Evolutionary conservation across 2,329 filamentous ascomycete species (phyloP), one percentile per base, ranked within the genome.

Genomic region (Aspergillus spinulosporus): DNA sequence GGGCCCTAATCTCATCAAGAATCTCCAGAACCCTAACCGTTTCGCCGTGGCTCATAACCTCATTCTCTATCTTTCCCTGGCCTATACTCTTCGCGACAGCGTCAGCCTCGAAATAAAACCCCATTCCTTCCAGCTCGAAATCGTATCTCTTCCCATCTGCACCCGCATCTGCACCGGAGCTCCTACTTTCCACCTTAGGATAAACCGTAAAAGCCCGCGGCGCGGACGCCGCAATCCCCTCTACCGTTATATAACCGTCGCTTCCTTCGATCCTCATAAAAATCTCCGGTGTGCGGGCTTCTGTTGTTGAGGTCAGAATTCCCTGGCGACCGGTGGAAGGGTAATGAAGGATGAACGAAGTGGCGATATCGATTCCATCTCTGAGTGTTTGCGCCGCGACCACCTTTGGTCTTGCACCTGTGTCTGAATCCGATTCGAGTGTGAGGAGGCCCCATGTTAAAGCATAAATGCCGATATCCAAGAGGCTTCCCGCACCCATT

Each of bases 401-500:
- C 5, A 51, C 28, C 0, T n/a, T n/a, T 7, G 39, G 37, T 12
- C 11, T 34, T 12, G 44, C 32, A 12, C 32, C 31, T 34, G 31
- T 34, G 31, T 12, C 3, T 36, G 32, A 29, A 15, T 34, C 28
- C n/a, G 31, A 48, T n/a, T 49, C 42, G n/a, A 43, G 34, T 5
- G 32, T 32, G 4, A 46, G 15, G 12, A 36, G 5, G 3, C 28
- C 45, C 21, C 43, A 57, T n/a, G 43, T 49, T 15, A 51, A 12
- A 26, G 40, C 14, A 15, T 56, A 52, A n/a, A 55, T 49, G 9
- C 39, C 49, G 8, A 44, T 45, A 71, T 94, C 90, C 37, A 94
- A 81, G 45, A 92, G 76, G 0, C 87, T 88, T 37, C 90, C 90
- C 14, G 90, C 90, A 0, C 89, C 90, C 15, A 94, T 80, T 57